A percentile compares a stretch with the other conserved stretches of the same genome.
Evolutionary conservation across 805 yeast species (phyloP).

Genomic region (Hanseniaspora mollemarum): DNA sequence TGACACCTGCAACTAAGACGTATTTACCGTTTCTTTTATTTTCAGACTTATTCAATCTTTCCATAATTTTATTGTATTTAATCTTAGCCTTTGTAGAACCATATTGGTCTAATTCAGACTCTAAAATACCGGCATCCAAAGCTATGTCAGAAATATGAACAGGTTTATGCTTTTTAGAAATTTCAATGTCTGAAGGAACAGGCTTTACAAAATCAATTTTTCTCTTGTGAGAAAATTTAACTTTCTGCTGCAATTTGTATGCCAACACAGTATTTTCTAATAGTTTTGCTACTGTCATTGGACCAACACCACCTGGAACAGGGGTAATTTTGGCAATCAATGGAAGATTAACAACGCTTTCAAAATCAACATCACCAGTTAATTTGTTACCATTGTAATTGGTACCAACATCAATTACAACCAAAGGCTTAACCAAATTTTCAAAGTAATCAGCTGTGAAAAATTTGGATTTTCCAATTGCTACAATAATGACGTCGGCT

Average conservation of each 20-base stretch:
- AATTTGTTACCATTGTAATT: constrained; percentile 62
- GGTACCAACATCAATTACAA: constrained; percentile 75
- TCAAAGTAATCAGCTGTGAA: constrained; percentile 69
- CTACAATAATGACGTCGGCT: constrained; percentile 80
- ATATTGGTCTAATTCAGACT: constrained; percentile 58
- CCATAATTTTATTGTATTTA: constrained; percentile 43
- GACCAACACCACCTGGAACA: constrained; percentile 87
- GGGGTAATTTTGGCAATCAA: constrained; percentile 52
- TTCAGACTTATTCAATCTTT: constrained; percentile 46
- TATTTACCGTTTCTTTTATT: constrained; percentile 46
- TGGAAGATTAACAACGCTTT: constrained; percentile 31
- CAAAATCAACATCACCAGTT: constrained; percentile 70
- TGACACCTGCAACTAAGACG: constrained; percentile 68
- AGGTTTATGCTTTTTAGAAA: constrained; percentile 65
- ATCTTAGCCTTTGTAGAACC: constrained; percentile 73
- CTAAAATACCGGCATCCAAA: constrained; percentile 53
- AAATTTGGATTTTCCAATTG: constrained; percentile 60
- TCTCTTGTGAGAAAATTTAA: constrained; percentile 29
- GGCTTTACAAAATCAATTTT: constrained; percentile 42
- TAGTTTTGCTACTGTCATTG: constrained; percentile 80
- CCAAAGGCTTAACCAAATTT: constrained; percentile 37
- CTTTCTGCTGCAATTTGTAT: constrained; percentile 31
- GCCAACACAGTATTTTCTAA: constrained; percentile 60
- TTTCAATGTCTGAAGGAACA: constrained; percentile 71
- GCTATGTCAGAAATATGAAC: constrained; percentile 60